These are phyloP conservation scores for Dioszegia aurantiaca DNA, from an alignment of 768 basidiomycete genomes.

Conservation along the genomic window DNA sequence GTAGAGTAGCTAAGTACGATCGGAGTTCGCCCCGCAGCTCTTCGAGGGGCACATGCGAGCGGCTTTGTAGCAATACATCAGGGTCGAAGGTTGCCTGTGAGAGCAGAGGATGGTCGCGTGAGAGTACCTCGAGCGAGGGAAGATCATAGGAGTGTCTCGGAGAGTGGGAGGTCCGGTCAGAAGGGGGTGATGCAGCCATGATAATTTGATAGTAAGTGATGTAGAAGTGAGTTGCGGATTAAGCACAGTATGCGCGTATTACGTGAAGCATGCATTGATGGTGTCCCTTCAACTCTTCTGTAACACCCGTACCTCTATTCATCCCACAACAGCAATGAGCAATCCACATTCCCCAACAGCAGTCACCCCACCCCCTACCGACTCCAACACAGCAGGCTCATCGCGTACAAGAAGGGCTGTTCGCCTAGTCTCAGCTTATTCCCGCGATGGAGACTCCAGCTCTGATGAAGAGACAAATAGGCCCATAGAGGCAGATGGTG, in stretches of 20 bases:
- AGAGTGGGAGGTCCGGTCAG: slow-evolving; percentile 20
- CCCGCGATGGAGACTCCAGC: slow-evolving; percentile 19
- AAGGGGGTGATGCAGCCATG: no score
- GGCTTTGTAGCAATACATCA: slow-evolving; percentile 81
- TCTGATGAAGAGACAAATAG: slow-evolving; percentile 25
- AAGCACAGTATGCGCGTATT: no score
- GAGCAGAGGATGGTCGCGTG: slow-evolving; percentile 74
- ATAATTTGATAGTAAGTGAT: no score
- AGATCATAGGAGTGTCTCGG: slow-evolving; percentile 42
- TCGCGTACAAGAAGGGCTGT: slow-evolving; percentile 16
- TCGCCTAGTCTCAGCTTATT: slow-evolving; percentile 17
- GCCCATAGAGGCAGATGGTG: slow-evolving; percentile 7
- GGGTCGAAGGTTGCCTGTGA: slow-evolving; percentile 70
- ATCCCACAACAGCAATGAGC: not conserved
- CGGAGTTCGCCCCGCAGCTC: slow-evolving; percentile 84
- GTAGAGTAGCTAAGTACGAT: slow-evolving; percentile 75
- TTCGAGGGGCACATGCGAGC: slow-evolving; percentile 76
- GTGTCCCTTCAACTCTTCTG: no score
- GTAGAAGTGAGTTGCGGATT: no score
- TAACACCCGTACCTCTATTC: no score
- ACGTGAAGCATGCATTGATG: no score
- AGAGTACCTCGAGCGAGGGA: slow-evolving; percentile 61
- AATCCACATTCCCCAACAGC: slow-evolving; percentile 2
- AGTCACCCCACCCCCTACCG: not conserved
- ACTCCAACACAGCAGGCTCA: not conserved